Conservation (phyloP, 1,139 yeast species). For the Pneumocystis carinii region DNA sequence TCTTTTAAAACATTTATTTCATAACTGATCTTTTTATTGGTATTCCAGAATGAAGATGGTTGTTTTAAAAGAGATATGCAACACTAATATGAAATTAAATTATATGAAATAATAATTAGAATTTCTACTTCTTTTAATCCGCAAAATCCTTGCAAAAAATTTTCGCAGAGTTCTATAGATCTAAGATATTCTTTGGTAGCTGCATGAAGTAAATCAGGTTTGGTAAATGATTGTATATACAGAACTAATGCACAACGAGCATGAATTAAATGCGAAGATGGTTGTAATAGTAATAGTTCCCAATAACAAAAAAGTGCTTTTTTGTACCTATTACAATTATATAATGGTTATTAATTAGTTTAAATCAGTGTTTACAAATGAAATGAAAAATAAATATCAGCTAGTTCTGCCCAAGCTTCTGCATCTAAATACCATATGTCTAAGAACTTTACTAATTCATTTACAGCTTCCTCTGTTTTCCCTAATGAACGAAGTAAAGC, state of each 20-base stretch:
- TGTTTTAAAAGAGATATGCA: not conserved
- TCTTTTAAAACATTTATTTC: not conserved
- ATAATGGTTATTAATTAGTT: conserved; percentile 31
- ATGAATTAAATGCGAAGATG: conserved; percentile 58
- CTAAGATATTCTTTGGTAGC: conserved; percentile 46
- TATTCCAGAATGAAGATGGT: not conserved
- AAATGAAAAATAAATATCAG: conserved; percentile 35
- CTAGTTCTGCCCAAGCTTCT: conserved; percentile 64
- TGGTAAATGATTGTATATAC: conserved; percentile 6
- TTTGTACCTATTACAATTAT: not conserved
- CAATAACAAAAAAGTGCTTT: conserved; percentile 29
- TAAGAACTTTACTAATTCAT: conserved; percentile 35
- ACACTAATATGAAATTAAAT: not conserved
- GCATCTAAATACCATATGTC: conserved; percentile 54
- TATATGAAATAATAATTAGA: not conserved
- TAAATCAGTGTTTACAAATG: not conserved
- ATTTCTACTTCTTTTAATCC: conserved; percentile 26
- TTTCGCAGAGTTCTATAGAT: conserved; percentile 61
- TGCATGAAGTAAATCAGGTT: conserved; percentile 13
- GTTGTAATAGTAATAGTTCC: conserved; percentile 51
- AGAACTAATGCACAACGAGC: conserved; percentile 42
- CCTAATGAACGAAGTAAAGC: conserved; percentile 10
- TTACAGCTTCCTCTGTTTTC: conserved; percentile 21
- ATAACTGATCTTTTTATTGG: not conserved
- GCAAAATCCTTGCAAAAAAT: conserved; percentile 57